Conservation (phyloP, 805 yeast genomes). For the Candida silvatica region DNA sequence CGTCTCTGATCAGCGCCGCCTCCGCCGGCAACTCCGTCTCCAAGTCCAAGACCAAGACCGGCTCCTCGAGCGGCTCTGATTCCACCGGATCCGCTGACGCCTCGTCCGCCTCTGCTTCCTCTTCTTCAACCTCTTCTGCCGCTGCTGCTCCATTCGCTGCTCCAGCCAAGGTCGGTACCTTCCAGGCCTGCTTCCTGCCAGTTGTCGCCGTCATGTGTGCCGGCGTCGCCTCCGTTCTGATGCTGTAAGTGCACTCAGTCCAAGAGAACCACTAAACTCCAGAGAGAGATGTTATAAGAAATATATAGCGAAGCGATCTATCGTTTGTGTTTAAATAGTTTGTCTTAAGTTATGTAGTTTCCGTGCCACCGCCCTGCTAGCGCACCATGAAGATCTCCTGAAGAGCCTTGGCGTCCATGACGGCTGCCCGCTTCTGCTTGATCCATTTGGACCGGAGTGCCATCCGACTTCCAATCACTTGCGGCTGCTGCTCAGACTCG, state of each 20-base stretch:
- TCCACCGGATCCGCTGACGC: not conserved
- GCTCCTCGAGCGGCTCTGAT: not conserved
- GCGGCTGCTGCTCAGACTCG: constrained; percentile 7
- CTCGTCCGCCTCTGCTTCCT: not conserved
- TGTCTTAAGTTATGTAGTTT: not conserved
- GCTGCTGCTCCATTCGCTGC: not conserved
- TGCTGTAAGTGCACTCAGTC: not conserved
- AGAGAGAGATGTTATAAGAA: not conserved
- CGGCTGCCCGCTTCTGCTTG: constrained; percentile 84
- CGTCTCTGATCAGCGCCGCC: constrained; percentile 36
- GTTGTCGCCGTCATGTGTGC: constrained; percentile 14
- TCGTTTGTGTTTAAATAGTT: not conserved
- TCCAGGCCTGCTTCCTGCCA: constrained; percentile 17
- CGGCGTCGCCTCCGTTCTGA: not conserved
- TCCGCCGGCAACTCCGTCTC: constrained; percentile 16
- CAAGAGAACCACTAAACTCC: not conserved
- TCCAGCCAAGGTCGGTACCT: constrained; percentile 3
- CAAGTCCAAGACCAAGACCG: not conserved
- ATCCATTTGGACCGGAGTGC: constrained; percentile 85
- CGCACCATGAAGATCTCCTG: constrained; percentile 87
- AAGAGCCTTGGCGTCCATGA: constrained; percentile 79
- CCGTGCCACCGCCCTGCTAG: constrained; percentile 5
- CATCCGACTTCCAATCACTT: constrained; percentile 42
- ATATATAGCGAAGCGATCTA: not conserved
- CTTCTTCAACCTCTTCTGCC: not conserved